phyloP scores from a whole-genome alignment of 1,284 basidiomycete species.

The Apiotrichum gamsii region DNA sequence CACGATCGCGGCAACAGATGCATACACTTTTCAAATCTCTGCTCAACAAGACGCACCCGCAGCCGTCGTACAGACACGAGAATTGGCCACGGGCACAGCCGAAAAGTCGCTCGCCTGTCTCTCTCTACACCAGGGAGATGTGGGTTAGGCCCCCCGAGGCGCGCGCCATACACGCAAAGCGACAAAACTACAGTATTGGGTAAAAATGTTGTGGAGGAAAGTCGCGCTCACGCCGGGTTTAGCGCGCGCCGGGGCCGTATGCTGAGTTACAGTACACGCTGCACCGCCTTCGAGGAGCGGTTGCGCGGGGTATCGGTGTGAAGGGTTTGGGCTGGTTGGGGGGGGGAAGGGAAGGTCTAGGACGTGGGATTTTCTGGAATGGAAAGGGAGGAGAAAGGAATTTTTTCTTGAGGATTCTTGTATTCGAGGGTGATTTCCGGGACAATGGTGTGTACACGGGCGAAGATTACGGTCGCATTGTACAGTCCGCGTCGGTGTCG shows the following conservation, averaged over 20 bases:
- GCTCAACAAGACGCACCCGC: conserved; percentile 23
- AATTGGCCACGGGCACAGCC: conserved; percentile 19
- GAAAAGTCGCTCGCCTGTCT: conserved; percentile 15
- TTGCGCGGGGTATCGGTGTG: conserved; percentile 11
- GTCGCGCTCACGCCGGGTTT: too few relatives aligned
- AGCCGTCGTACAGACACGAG: too few relatives aligned
- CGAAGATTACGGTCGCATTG: conserved; percentile 9
- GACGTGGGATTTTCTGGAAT: not conserved
- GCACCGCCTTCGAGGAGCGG: too few relatives aligned
- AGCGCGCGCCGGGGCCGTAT: conserved; percentile 17
- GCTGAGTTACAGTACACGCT: conserved; percentile 16
- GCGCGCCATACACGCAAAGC: conserved; percentile 2
- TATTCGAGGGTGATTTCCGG: conserved; percentile 6
- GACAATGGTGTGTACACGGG: conserved; percentile 19
- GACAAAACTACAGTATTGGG: too few relatives aligned
- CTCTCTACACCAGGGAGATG: conserved; percentile 22
- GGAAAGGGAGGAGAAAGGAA: too few relatives aligned
- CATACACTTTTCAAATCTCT: conserved; percentile 24
- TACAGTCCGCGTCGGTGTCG: conserved; percentile 17
- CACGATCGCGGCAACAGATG: conserved; percentile 17
- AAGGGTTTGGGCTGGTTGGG: too few relatives aligned
- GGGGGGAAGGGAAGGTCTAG: not conserved
- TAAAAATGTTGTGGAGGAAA: too few relatives aligned
- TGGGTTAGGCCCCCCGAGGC: not conserved
- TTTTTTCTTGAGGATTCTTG: not conserved